Base-by-base conservation (phyloP, 495 filamentous ascomycete species). In the Cairneyella variabilis region DNA sequence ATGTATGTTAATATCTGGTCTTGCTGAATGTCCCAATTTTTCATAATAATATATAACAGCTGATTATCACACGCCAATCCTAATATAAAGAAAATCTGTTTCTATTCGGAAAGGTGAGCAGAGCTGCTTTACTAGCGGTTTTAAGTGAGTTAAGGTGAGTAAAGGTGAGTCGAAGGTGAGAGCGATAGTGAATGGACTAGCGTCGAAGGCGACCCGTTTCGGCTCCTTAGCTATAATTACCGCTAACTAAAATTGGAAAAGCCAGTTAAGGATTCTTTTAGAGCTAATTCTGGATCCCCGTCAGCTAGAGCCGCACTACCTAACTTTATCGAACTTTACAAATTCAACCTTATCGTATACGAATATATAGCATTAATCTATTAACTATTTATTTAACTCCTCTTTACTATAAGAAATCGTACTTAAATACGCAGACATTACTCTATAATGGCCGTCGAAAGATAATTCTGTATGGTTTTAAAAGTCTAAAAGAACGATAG, bases 261-360 rank as follows among this genome's bases (percentile, higher is more conserved):
- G 23, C 26, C 22, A 30, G 25, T 16, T 16, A 26, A 17, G 41
- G 41, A 16, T 44, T 3, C 20, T 27, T 48, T 48, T 28, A 14
- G 45, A 21, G 26, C 45, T 14, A 34, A 48, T 48, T 54, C 41
- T 46, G 21, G 51, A 54, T 48, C 51, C 34, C 30, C 27, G 17
- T 55, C 44, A 48, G 45, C 23, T 26, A 55, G 53, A 55, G 53
- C 53, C 44, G 44, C 17, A 49, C 45, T 36, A 34, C 45, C 30
- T 18, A 55, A 55, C 53, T 55, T 55, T 42, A 55, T 10, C 26
- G 45, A 55, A 55, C 53, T 12, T 55, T 23, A 55, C 44, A 48
- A 48, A 48, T 55, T 55, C 53, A 55, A 49, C 45, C 44, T 42
- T 32, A 43, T 55, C 36, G 32, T 48, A 54, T 54, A 54, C 42